Percentiles rank a stretch among this genome's conserved stretches.
Conservation (phyloP, 2,329 filamentous ascomycete genomes). For the Pseudogymnoascus destructans region DNA sequence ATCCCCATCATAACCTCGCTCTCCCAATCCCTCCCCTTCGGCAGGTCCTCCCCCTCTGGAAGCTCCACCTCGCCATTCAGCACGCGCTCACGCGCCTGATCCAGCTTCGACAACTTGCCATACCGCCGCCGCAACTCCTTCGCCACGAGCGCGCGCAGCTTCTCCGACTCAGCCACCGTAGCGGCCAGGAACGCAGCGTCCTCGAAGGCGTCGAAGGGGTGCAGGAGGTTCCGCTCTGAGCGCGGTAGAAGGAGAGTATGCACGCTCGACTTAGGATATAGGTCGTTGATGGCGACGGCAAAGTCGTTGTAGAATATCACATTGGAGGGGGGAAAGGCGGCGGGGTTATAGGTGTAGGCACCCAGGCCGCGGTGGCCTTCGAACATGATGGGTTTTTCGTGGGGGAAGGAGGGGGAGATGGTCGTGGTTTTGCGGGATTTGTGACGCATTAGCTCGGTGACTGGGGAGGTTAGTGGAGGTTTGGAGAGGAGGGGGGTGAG, state of each 20-base stretch:
- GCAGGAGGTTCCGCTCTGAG: constrained; percentile 45
- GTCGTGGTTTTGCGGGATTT: constrained; percentile 17
- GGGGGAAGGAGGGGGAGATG: background rate
- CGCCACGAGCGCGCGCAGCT: constrained; percentile 53
- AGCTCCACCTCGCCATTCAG: constrained; percentile 44
- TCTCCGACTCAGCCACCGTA: constrained; percentile 46
- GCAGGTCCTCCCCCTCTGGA: constrained; percentile 38
- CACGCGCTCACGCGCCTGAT: constrained; percentile 49
- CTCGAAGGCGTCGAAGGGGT: constrained; percentile 68
- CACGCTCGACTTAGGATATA: constrained; percentile 72
- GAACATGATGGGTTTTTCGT: constrained; percentile 27
- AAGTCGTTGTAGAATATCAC: constrained; percentile 55
- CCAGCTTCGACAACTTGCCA: constrained; percentile 48
- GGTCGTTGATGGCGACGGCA: constrained; percentile 68
- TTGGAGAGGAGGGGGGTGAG: background rate
- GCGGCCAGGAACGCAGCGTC: constrained; percentile 54
- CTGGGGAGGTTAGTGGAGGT: constrained; percentile 20
- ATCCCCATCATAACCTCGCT: constrained; percentile 64
- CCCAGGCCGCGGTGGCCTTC: constrained; percentile 48
- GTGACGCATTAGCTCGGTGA: constrained; percentile 38
- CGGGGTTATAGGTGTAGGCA: constrained; percentile 51
- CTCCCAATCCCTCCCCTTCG: constrained; percentile 65
- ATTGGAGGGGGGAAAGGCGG: constrained; percentile 41
- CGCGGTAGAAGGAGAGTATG: constrained; percentile 85
- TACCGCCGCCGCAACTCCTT: constrained; percentile 60